Evolutionary conservation across 257 asterid genomes (phyloP).

Genomic region (Nicotiana tabacum): DNA sequence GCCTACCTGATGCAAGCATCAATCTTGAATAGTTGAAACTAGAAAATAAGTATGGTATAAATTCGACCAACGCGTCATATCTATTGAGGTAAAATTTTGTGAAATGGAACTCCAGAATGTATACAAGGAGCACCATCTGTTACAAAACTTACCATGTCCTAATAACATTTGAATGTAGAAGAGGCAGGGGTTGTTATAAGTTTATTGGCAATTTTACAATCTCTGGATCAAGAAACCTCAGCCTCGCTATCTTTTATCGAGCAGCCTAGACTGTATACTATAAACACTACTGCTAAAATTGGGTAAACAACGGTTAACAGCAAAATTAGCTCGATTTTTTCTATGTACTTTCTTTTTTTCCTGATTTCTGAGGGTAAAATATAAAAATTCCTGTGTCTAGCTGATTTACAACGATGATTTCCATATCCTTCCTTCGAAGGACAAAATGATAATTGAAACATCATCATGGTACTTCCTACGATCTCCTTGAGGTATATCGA

Average conservation of each 20-base stretch:
- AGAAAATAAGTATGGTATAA: not conserved
- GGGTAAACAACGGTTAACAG: conserved; percentile 3
- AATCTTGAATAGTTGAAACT: not conserved
- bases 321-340: not conserved
- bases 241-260: conserved; percentile 12
- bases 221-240: conserved; percentile 12
- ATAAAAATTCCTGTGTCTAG: conserved; percentile 10
- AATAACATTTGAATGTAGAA: not conserved
- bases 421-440: conserved; percentile 97
- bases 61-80: not conserved
- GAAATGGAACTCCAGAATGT: conserved; percentile 8
- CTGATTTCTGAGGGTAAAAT: not conserved
- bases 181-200: conserved; percentile 4
- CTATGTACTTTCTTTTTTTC: conserved; percentile 14
- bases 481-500: conserved; percentile 91
- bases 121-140: conserved; percentile 6
- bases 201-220: conserved; percentile 21
- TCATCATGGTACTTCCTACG: conserved; percentile 86
- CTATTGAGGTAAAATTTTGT: not conserved
- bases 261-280: conserved; percentile 28
- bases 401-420: conserved; percentile 56
- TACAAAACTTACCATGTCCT: conserved; percentile 3
- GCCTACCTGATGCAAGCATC: no score
- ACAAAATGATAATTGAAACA: conserved; percentile 79
- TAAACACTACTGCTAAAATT: conserved; percentile 20